Base-by-base conservation (phyloP, 129 eudicot genomes). In the Pittosporum tobira region DNA sequence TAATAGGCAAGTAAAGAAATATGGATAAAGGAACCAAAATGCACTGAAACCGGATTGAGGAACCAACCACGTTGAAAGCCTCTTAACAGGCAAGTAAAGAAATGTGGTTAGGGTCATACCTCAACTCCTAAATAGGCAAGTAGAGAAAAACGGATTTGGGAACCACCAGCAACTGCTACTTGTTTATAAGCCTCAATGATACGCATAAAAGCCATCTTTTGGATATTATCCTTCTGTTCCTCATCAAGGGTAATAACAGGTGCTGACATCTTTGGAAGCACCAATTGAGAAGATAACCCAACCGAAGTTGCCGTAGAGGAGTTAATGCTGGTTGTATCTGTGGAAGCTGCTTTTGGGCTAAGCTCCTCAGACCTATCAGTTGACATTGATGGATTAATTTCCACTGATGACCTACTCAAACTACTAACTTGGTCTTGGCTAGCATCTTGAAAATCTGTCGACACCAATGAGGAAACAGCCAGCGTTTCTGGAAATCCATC, bases 301-400 rank as follows among this genome's bases (percentile, higher is more conserved):
- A 74, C 49, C 72, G 96, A 93, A 72, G 84, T 91, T 66, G 83
- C 87, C 27, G 79, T 76, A 15, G 88, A 81, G 57, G 85, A 72
- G 57, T 54, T 81, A 23, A 66, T 71, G 63, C 72, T 74, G 60
- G 68, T 81, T 67, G 72, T 63, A 44, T 87, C 96, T 21, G 65
- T 63, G 50, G 58, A 63, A 40, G 74, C 76, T 38, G 84, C 74
- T 72, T 80, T 90, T 37, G 94, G 86, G 60, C 99, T 87, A 72
- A 83, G 88, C 69, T 93, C 99, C 74, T 93, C 99, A 40, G 99
- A 87, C 68, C 73, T 87, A 62, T 93, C 99, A 44, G 87, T 81
- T 34, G 99, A 93, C 50, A 81, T 22, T 31, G 96, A 84, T 44
- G 94, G 94, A 72, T 71, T 65, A 40, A 71, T 37, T 26, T 91